Evolutionary conservation across 495 filamentous ascomycete species (phyloP).

Genomic region (Terfezia boudieri): DNA sequence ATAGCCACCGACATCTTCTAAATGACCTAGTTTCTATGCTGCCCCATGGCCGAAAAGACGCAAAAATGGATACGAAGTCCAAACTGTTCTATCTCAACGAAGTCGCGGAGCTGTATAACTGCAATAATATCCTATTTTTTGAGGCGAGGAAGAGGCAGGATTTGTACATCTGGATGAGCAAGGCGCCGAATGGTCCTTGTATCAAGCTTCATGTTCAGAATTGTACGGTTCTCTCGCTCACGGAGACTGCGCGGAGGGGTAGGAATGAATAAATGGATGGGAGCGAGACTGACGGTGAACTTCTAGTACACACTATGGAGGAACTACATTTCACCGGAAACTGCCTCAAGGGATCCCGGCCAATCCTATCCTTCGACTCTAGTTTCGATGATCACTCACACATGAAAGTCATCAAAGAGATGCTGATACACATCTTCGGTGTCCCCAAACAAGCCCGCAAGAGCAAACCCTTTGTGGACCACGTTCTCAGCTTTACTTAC

Average conservation of each 20-base stretch:
- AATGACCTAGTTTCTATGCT: slow-evolving; percentile 74
- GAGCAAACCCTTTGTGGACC: slow-evolving; percentile 88
- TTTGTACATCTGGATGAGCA: slow-evolving; percentile 81
- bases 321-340: slow-evolving; percentile 95
- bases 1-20: slow-evolving; percentile 75
- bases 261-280: background rate
- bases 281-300: background rate
- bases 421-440: slow-evolving; percentile 78
- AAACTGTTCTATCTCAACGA: slow-evolving; percentile 87
- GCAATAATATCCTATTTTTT: slow-evolving; percentile 95
- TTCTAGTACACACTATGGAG: slow-evolving; percentile 68
- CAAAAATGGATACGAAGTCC: slow-evolving; percentile 89
- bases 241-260: background rate
- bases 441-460: slow-evolving; percentile 74
- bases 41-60: slow-evolving; percentile 80
- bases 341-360: slow-evolving; percentile 83
- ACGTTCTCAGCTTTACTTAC: slow-evolving; percentile 76
- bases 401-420: slow-evolving; percentile 54
- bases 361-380: slow-evolving; percentile 79
- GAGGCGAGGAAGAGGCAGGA: slow-evolving; percentile 90
- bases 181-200: slow-evolving; percentile 85
- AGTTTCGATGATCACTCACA: slow-evolving; percentile 57
- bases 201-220: slow-evolving; percentile 70
- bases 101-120: slow-evolving; percentile 91
- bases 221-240: slow-evolving; percentile 12